Conservation (phyloP, 345 rosid genomes). For the Orychophragmus violaceus region DNA sequence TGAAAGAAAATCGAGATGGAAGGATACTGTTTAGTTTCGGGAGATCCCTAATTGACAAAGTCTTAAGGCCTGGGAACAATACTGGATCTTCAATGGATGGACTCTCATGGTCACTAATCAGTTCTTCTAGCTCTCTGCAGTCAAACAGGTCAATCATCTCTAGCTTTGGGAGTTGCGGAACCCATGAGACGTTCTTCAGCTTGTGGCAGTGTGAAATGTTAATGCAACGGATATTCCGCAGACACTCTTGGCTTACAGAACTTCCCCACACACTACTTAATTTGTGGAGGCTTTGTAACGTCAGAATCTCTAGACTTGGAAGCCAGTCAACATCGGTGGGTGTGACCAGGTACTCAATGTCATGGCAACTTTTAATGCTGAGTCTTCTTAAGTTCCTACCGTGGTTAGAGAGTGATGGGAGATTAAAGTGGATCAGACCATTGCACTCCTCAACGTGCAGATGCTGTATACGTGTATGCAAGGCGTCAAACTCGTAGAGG, state of each 20-base stretch:
- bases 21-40: slow-evolving; percentile 38
- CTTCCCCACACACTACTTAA: slow-evolving; percentile 37
- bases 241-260: slow-evolving; percentile 25
- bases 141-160: slow-evolving; percentile 37
- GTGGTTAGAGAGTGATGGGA: slow-evolving; percentile 26
- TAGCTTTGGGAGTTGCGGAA: slow-evolving; percentile 36
- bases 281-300: slow-evolving; percentile 41
- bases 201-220: slow-evolving; percentile 44
- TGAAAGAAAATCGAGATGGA: slow-evolving; percentile 23
- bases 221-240: slow-evolving; percentile 37
- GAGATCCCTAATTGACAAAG: slow-evolving; percentile 35
- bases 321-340: slow-evolving; percentile 36
- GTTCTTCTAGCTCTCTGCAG: slow-evolving; percentile 44
- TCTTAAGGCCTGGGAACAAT: slow-evolving; percentile 40
- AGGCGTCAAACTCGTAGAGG: slow-evolving; percentile 16
- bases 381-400: slow-evolving; percentile 45
- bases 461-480: slow-evolving; percentile 36
- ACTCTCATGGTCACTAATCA: slow-evolving; percentile 20
- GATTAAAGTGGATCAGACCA: slow-evolving; percentile 23
- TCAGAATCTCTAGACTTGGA: slow-evolving; percentile 42
- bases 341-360: slow-evolving; percentile 35
- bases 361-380: slow-evolving; percentile 41
- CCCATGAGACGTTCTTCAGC: slow-evolving; percentile 45
- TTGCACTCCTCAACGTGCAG: slow-evolving; percentile 39
- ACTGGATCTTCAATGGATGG: not conserved